These are phyloP conservation scores for Starmerella gropengiesseri DNA, from an alignment of 805 yeast genomes.

Conservation along the genomic window DNA sequence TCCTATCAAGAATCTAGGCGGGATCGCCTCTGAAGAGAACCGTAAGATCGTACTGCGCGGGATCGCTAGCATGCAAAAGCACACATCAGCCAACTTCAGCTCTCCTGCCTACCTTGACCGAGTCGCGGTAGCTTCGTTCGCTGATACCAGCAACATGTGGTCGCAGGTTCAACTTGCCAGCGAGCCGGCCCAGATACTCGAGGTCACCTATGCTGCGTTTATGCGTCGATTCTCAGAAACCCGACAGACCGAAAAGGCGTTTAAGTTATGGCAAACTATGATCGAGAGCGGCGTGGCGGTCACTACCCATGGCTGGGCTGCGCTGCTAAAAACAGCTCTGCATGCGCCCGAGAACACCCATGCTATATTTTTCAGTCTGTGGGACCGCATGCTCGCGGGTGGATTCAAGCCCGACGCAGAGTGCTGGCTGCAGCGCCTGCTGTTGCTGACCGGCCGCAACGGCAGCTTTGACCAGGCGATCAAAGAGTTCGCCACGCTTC, in stretches of 20 bases:
- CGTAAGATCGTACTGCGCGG: slow-evolving; percentile 17
- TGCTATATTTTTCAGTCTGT: slow-evolving; percentile 26
- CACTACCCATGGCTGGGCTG: slow-evolving; percentile 47
- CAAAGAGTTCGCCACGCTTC: slow-evolving; percentile 30
- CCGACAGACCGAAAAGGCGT: slow-evolving; percentile 24
- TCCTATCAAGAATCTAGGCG: slow-evolving; percentile 12
- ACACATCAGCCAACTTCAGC: slow-evolving; percentile 19
- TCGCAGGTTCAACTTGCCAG: slow-evolving; percentile 25
- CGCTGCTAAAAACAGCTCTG: slow-evolving; percentile 41
- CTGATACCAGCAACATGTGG: slow-evolving; percentile 24
- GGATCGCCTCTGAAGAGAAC: slow-evolving; percentile 9
- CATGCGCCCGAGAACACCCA: slow-evolving; percentile 26
- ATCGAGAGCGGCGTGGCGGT: slow-evolving; percentile 28
- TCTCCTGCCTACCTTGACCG: slow-evolving; percentile 19
- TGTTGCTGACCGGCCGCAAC: slow-evolving; percentile 36
- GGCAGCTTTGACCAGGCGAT: slow-evolving; percentile 36
- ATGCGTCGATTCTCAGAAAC: slow-evolving; percentile 27
- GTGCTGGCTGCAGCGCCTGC: slow-evolving; percentile 38
- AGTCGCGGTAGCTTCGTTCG: slow-evolving; percentile 22
- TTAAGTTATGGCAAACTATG: slow-evolving; percentile 42
- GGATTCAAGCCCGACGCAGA: slow-evolving; percentile 35
- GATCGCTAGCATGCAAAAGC: slow-evolving; percentile 17
- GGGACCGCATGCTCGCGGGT: slow-evolving; percentile 33
- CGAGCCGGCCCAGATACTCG: slow-evolving; percentile 20
- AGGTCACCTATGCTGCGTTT: slow-evolving; percentile 26